phyloP scores from a whole-genome alignment of 2,329 filamentous ascomycete species.

The Scedosporium apiospermum region DNA sequence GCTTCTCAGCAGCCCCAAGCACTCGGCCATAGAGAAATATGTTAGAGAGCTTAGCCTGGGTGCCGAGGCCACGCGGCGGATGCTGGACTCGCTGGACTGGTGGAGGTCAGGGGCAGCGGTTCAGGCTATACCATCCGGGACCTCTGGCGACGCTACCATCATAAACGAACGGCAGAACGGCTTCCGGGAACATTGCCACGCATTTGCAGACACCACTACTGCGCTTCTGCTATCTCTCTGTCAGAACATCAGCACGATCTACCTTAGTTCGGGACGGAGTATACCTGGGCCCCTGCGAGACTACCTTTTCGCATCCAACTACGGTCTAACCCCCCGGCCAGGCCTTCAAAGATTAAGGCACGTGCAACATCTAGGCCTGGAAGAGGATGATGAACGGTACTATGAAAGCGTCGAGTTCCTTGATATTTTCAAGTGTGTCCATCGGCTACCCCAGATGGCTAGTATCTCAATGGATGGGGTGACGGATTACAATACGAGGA shows the following conservation, averaged over 20 bases:
- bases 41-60: neutral
- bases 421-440: slow-evolving; percentile 7
- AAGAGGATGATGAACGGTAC: neutral
- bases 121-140: neutral
- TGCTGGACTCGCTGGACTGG: neutral
- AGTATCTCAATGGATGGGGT: slow-evolving; percentile 8
- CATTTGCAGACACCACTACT: slow-evolving; percentile 2
- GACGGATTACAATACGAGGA: slow-evolving; percentile 5
- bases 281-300: neutral
- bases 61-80: neutral
- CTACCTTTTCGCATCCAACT: slow-evolving; percentile 8
- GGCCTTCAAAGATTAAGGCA: slow-evolving; percentile 4
- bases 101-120: neutral
- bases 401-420: slow-evolving; percentile 7
- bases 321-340: slow-evolving; percentile 1
- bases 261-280: neutral
- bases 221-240: neutral
- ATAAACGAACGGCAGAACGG: neutral
- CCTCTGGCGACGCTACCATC: neutral
- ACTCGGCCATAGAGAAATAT: neutral
- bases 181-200: neutral
- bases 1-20: neutral
- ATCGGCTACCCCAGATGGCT: slow-evolving; percentile 7
- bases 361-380: neutral
- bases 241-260: neutral